These are phyloP conservation scores for Adiantum capillusveneris DNA, from an alignment of 75 land plant species.

Conservation along the genomic window DNA sequence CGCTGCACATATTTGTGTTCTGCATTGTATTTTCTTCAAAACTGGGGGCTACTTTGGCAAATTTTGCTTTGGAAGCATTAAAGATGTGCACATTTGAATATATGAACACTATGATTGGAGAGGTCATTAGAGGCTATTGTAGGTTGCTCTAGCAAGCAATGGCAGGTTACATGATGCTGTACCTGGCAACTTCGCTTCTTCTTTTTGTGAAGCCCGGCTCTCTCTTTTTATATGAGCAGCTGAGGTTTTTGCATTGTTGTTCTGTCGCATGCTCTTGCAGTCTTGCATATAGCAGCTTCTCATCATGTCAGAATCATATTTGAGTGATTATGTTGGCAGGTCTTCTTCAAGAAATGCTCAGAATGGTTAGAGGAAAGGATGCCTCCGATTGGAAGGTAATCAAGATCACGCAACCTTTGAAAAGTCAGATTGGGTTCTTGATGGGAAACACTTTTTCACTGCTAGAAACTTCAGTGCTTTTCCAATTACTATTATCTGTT, in stretches of 20 bases:
- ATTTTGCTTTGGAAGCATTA: too few relatives aligned
- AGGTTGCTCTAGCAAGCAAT: too few relatives aligned
- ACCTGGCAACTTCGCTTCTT: not conserved
- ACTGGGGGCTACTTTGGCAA: not conserved
- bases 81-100: too few relatives aligned
- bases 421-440: not conserved
- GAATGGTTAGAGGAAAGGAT: conserved; percentile 48
- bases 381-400: conserved; percentile 77
- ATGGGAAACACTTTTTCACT: too few relatives aligned
- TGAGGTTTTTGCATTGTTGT: not conserved
- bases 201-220: not conserved
- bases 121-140: too few relatives aligned
- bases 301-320: not conserved
- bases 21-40: not conserved
- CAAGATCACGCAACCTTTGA: too few relatives aligned
- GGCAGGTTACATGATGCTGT: too few relatives aligned
- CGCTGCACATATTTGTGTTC: not conserved
- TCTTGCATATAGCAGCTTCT: not conserved
- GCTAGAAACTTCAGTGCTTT: too few relatives aligned
- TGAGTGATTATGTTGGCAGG: conserved; percentile 29
- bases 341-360: conserved; percentile 82
- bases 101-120: too few relatives aligned
- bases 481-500: too few relatives aligned
- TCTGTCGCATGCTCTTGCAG: not conserved
- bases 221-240: not conserved